A percentile compares a stretch with the other conserved stretches of the same genome.
These are phyloP conservation scores for Exophiala aquamarina DNA, from an alignment of 2,329 filamentous ascomycete species.

Conservation along the genomic window DNA sequence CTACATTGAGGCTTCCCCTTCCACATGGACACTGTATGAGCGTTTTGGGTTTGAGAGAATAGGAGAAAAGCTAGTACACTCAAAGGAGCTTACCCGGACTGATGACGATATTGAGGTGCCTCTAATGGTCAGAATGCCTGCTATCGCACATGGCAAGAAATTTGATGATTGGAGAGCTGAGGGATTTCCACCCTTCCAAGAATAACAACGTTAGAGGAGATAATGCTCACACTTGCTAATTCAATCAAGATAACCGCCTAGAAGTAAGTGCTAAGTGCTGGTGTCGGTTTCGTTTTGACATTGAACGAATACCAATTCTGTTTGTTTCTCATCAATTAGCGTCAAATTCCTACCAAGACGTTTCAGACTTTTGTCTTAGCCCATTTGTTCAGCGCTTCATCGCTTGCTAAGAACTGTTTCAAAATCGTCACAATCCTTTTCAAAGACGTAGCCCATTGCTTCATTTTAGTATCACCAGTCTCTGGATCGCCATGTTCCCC, in stretches of 20 bases:
- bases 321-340: too few species aligned
- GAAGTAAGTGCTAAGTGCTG: too few species aligned
- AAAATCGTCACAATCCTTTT: slow-evolving; percentile 12
- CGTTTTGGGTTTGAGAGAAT: slow-evolving; percentile 47
- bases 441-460: slow-evolving; percentile 9
- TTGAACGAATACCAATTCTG: too few species aligned
- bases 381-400: neutral
- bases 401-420: slow-evolving; percentile 10
- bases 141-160: slow-evolving; percentile 32
- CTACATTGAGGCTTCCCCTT: slow-evolving; percentile 49
- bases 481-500: slow-evolving; percentile 9
- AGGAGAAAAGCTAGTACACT: slow-evolving; percentile 42
- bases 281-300: too few species aligned
- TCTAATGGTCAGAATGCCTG: slow-evolving; percentile 45
- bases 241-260: too few species aligned
- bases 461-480: neutral
- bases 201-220: neutral
- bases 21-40: slow-evolving; percentile 44
- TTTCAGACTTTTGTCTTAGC: neutral
- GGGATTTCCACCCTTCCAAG: slow-evolving; percentile 10
- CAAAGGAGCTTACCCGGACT: slow-evolving; percentile 36
- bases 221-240: neutral
- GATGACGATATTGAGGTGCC: slow-evolving; percentile 41
- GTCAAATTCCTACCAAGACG: too few species aligned
- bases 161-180: slow-evolving; percentile 37